Evolutionary conservation across 2,329 filamentous ascomycete species (phyloP).

Genomic region (Macrophomina phaseolina): DNA sequence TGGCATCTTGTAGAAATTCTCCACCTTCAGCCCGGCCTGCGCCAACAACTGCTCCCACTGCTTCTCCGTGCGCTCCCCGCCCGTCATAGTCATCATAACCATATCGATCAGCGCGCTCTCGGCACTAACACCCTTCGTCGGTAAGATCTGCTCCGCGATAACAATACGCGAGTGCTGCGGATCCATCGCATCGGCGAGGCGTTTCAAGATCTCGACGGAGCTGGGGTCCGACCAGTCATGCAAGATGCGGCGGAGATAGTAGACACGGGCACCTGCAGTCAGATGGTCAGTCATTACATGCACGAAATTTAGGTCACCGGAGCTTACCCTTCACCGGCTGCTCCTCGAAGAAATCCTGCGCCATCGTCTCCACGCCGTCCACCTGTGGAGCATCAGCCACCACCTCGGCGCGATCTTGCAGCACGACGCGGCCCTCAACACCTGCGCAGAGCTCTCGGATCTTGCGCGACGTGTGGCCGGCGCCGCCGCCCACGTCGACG

Average conservation of each 20-base stretch:
- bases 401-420: conserved; percentile 49
- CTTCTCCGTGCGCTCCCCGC: conserved; percentile 29
- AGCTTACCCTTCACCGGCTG: conserved; percentile 38
- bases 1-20: conserved; percentile 26
- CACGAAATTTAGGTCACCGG: no score
- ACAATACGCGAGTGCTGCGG: conserved; percentile 40
- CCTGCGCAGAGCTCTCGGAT: conserved; percentile 41
- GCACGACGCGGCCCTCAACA: conserved; percentile 43
- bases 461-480: conserved; percentile 45
- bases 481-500: conserved; percentile 51
- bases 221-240: conserved; percentile 47
- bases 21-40: conserved; percentile 30
- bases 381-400: conserved; percentile 36
- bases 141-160: conserved; percentile 45
- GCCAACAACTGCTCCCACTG: conserved; percentile 30
- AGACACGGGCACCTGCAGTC: conserved; percentile 39
- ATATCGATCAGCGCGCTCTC: conserved; percentile 43
- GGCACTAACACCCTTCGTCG: conserved; percentile 37
- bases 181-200: conserved; percentile 42
- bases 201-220: conserved; percentile 41
- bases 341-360: conserved; percentile 37
- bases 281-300: background rate
- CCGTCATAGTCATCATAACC: conserved; percentile 46
- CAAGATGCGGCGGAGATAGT: conserved; percentile 47
- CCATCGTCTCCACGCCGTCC: conserved; percentile 39